Base-by-base conservation (phyloP, 352 stramenopile genomes). In the Phytophthora capsici region DNA sequence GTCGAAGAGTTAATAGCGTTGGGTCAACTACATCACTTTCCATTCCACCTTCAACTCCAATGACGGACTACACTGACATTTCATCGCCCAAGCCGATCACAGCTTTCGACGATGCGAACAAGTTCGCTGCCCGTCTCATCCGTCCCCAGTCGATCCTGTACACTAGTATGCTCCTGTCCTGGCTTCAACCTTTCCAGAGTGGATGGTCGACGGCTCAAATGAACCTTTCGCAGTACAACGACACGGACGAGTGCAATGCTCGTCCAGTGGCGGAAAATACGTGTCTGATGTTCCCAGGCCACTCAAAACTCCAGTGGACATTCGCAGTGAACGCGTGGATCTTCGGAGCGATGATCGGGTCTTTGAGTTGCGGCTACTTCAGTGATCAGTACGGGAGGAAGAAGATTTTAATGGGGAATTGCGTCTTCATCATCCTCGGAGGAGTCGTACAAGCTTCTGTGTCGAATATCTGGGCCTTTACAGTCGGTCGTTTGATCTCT, bases 291-390 rank as follows among this genome's bases (percentile, higher is more conserved):
- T 66, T 66, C 38, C 57, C 38, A 0, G 45, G 56, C 6, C 43
- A 49, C 12, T 49, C 43, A 3, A 49, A 49, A 12, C 22, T 49
- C 8, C 12, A 34, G 6, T 49, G 43, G 43, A 49, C 43, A 6
- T 49, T 49, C 22, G 43, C 43, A 16, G 43, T 49, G 12, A 49
- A 86, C 47, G 65, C 65, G 13, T 88, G 78, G 78, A 73, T 88
- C 64, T 52, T 84, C 51, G 78, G 76, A 10, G 81, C 65, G 20
- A 84, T 82, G 67, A 46, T 85, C 63, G 80, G 78, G 9, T 61
- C 62, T 23, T 61, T 87, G 12, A 41, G 38, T 22, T 77, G 70
- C 46, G 69, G 69, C 6, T 43, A 57, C 9, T 84, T 68, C 49
- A 51, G 58, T 52, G 70, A 75, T 57, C 46, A 51, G 17, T 73